Conservation (phyloP, 345 rosid genomes). For the Citrus unshiu region DNA sequence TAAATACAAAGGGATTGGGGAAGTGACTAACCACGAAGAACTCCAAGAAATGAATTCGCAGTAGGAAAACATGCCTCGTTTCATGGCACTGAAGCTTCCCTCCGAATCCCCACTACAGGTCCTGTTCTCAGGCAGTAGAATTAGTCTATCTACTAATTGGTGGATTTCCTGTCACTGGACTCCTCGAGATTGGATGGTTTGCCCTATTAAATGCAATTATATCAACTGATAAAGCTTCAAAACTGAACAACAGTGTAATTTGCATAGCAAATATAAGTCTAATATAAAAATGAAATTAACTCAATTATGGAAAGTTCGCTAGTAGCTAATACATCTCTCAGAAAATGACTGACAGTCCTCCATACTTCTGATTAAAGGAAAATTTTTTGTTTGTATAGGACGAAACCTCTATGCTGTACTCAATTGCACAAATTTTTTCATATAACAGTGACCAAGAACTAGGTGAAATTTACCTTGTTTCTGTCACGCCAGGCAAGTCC, state of each 20-base stretch:
- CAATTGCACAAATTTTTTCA: neutral
- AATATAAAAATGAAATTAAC: neutral
- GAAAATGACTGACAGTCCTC: neutral
- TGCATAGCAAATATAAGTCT: neutral
- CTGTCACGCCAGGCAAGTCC: constrained; percentile 78
- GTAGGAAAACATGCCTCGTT: neutral
- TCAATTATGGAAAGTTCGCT: neutral
- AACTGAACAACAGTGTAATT: neutral
- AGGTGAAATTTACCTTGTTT: constrained; percentile 58
- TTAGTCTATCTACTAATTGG: constrained; percentile 17
- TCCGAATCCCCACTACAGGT: neutral
- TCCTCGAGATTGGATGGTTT: constrained; percentile 28
- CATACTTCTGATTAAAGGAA: neutral
- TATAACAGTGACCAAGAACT: neutral
- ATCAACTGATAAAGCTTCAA: neutral
- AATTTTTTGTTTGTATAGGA: neutral
- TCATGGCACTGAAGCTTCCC: neutral
- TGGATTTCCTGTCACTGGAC: constrained; percentile 21
- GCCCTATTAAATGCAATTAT: constrained; percentile 30
- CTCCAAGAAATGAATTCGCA: neutral
- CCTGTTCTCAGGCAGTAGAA: constrained; percentile 7
- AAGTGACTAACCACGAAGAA: neutral
- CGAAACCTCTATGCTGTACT: neutral
- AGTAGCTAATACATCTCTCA: neutral
- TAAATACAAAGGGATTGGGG: neutral